Conservation (phyloP, 768 basidiomycete species). For the Suillus ampliporus region DNA sequence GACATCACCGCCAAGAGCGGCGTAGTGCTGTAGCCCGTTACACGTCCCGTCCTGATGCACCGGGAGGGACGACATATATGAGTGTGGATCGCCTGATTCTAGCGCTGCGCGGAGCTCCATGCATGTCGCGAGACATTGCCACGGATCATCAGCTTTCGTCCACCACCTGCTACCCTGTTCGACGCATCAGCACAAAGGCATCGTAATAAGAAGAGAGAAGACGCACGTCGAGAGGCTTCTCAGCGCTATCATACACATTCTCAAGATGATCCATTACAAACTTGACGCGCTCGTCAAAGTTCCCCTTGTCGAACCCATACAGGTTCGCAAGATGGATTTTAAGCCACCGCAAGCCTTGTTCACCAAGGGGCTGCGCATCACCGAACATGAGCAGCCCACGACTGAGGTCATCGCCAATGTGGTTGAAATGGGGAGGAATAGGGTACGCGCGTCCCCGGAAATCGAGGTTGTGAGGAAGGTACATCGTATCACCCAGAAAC, state of each 20-base stretch:
- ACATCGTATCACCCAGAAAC: slow-evolving; percentile 90
- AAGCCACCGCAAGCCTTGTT: slow-evolving; percentile 88
- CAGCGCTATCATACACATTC: slow-evolving; percentile 83
- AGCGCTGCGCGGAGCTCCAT: slow-evolving; percentile 86
- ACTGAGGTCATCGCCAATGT: slow-evolving; percentile 93
- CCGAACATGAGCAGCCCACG: slow-evolving; percentile 88
- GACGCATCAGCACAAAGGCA: slow-evolving; percentile 12
- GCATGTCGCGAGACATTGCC: slow-evolving; percentile 96
- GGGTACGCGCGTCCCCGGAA: slow-evolving; percentile 98
- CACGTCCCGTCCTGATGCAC: slow-evolving; percentile 99
- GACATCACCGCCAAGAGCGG: slow-evolving; percentile 92
- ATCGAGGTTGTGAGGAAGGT: slow-evolving; percentile 95
- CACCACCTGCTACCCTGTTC: slow-evolving; percentile 83
- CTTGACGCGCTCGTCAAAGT: slow-evolving; percentile 87
- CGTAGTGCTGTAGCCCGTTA: slow-evolving; percentile 98
- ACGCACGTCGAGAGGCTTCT: slow-evolving; percentile 75
- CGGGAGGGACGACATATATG: slow-evolving; percentile 73
- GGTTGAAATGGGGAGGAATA: slow-evolving; percentile 92
- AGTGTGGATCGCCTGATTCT: slow-evolving; percentile 64
- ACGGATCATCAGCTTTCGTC: slow-evolving; percentile 91
- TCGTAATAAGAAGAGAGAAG: slow-evolving; percentile 7
- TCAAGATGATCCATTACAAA: slow-evolving; percentile 77
- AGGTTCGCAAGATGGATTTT: slow-evolving; percentile 95
- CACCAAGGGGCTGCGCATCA: slow-evolving; percentile 78
- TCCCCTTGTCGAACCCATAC: slow-evolving; percentile 93